Evolutionary conservation across 129 eudicot species (phyloP).

Genomic region (Arctium lappa): DNA sequence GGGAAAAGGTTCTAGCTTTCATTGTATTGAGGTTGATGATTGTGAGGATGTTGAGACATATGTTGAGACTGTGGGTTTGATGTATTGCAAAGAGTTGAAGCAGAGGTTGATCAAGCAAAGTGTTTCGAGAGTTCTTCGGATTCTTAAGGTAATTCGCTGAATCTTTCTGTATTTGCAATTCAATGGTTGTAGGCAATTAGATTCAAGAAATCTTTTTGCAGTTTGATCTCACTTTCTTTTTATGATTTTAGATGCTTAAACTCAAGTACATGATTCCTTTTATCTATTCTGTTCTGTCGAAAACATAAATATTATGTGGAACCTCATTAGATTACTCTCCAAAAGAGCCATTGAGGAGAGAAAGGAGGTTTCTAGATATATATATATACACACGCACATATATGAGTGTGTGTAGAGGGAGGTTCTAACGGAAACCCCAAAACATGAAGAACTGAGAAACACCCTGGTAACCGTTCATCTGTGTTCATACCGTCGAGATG

Average conservation of each 20-base stretch:
- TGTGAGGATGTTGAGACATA: conserved; percentile 96
- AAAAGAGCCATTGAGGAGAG: background rate
- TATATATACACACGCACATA: background rate
- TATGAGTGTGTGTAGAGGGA: too few relatives aligned
- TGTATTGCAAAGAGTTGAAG: conserved; percentile 90
- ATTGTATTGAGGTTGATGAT: conserved; percentile 69
- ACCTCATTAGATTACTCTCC: background rate
- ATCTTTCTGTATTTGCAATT: conserved; percentile 2
- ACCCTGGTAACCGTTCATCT: too few relatives aligned
- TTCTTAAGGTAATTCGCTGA: conserved; percentile 67
- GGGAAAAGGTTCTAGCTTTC: conserved; percentile 47
- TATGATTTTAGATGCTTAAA: background rate
- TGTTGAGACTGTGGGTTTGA: conserved; percentile 88
- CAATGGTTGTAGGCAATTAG: background rate
- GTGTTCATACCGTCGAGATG: too few relatives aligned
- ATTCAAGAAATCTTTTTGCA: background rate
- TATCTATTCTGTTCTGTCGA: background rate
- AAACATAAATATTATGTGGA: background rate
- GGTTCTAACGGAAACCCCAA: too few relatives aligned
- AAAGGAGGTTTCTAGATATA: background rate
- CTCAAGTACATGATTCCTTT: background rate
- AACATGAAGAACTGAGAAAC: too few relatives aligned
- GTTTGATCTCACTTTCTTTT: background rate
- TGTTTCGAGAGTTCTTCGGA: conserved; percentile 79
- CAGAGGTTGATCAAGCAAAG: conserved; percentile 88